phyloP scores from a whole-genome alignment of 2,329 filamentous ascomycete species.

The Endoconidiophora laricicola region DNA sequence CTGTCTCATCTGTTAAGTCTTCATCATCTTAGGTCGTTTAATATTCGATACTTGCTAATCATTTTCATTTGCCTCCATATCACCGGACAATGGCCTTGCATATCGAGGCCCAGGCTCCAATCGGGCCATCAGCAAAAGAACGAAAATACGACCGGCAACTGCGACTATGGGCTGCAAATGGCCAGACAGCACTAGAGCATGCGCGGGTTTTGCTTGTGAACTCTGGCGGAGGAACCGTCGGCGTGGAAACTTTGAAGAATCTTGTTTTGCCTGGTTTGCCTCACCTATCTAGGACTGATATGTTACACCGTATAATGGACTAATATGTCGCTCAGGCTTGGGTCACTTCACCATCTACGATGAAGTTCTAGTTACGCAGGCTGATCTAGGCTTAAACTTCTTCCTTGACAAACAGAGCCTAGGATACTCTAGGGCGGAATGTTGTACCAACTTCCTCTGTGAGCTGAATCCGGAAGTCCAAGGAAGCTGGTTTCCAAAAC shows the following conservation, averaged over 20 bases:
- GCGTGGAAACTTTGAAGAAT: conserved; percentile 87
- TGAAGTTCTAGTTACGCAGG: conserved; percentile 55
- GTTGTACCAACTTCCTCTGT: conserved; percentile 56
- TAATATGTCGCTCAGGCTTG: conserved; percentile 40
- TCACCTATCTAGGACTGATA: not conserved
- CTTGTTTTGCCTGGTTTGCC: conserved; percentile 69
- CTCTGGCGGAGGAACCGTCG: conserved; percentile 70
- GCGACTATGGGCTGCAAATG: conserved; percentile 82
- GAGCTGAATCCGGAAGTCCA: conserved; percentile 89
- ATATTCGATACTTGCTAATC: too few relatives aligned
- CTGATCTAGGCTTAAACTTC: conserved; percentile 90
- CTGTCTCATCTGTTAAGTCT: not conserved
- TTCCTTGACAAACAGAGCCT: conserved; percentile 70
- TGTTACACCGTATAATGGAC: not conserved
- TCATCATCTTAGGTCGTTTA: too few relatives aligned
- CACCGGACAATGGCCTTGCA: too few relatives aligned
- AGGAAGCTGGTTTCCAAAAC: conserved; percentile 48
- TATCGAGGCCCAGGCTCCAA: not conserved
- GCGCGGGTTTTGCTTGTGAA: conserved; percentile 86
- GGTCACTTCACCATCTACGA: conserved; percentile 87
- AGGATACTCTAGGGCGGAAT: conserved; percentile 62
- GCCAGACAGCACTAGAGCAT: conserved; percentile 77
- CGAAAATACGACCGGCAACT: conserved; percentile 90
- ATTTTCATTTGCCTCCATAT: too few relatives aligned
- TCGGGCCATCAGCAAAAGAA: conserved; percentile 42